Evolutionary conservation across 805 yeast genomes (phyloP), one percentile per base, ranked within the genome.

Genomic region (Danielozyma ontarioensis): DNA sequence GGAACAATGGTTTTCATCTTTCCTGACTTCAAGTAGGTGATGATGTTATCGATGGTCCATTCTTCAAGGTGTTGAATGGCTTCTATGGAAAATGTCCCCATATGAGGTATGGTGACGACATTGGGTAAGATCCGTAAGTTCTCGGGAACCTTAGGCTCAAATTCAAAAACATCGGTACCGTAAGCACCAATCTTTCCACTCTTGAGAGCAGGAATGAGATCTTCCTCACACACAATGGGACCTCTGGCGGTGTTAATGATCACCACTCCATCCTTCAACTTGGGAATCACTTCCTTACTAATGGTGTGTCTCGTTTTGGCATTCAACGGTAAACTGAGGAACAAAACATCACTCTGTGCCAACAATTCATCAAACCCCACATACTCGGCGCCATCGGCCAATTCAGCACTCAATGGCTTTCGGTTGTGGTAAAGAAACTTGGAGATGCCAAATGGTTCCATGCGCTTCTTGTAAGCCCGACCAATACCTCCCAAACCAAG

Each of bases 401-500:
- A 59, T 15, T 80, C 89, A 1, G 75, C 61, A 4, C 70, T 35
- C 41, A 87, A 63, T 51, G 68, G 63, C 31, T 57, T 59, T 46
- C 95, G 74, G 64, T 85, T 87, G 59, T 86, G 72, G 59, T 87
- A 87, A 25, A 81, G 57, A 42, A 83, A 74, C 47, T 75, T 78
- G 22, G 57, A 62, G 57, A 86, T 84, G 3, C 93, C 95, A 57
- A 87, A 86, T 6, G 90, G 89, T 43, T 62, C 59, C 41, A 84
- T 68, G 46, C 90, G 72, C 43, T 78, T 76, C 34, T 86, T 70
- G 33, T 87, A 78, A 19, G 85, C 83, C 37, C 88, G 75, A 29
- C 96, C 96, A 59, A 87, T 86, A 23, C 95, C 95, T 22, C 96
- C 96, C 75, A 87, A 71, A 12, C 96, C 96, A 33, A 83, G 64